Evolutionary conservation across 257 asterid genomes (phyloP).

Genomic region (Solanum lycopersicoides): DNA sequence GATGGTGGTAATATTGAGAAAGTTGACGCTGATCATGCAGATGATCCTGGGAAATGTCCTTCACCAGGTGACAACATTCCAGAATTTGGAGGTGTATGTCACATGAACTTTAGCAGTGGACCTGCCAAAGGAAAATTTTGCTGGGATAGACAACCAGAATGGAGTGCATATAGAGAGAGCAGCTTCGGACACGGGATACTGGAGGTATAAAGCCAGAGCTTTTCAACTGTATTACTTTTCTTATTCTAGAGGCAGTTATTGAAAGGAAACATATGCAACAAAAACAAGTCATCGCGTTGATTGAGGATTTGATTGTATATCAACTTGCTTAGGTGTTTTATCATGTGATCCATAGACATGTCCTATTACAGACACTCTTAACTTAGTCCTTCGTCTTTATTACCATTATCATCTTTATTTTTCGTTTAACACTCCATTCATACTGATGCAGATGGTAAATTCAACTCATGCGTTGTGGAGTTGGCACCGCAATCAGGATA

Average conservation of each 20-base stretch:
- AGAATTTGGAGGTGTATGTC: conserved; percentile 65
- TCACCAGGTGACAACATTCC: conserved; percentile 42
- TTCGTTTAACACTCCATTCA: neutral
- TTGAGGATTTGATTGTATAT: neutral
- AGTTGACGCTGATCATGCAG: conserved; percentile 72
- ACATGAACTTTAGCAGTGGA: conserved; percentile 57
- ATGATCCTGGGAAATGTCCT: conserved; percentile 77
- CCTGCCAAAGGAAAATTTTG: conserved; percentile 71
- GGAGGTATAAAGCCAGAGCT: conserved; percentile 40
- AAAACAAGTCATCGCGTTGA: neutral
- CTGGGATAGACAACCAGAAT: conserved; percentile 91
- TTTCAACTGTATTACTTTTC: neutral
- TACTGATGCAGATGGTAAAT: conserved; percentile 48
- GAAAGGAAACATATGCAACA: neutral
- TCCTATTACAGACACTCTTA: neutral
- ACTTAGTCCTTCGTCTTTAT: neutral
- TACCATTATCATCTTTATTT: neutral
- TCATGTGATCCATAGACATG: neutral
- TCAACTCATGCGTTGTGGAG: conserved; percentile 81
- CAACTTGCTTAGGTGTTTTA: neutral
- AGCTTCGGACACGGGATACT: conserved; percentile 97
- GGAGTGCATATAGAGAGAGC: conserved; percentile 94
- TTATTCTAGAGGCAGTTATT: neutral
- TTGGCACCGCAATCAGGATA: conserved; percentile 89
- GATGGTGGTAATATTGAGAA: conserved; percentile 92